Evolutionary conservation across 208 protist genomes (phyloP), one percentile per base, ranked within the genome.

Genomic region (Trypanosoma boissoni): DNA sequence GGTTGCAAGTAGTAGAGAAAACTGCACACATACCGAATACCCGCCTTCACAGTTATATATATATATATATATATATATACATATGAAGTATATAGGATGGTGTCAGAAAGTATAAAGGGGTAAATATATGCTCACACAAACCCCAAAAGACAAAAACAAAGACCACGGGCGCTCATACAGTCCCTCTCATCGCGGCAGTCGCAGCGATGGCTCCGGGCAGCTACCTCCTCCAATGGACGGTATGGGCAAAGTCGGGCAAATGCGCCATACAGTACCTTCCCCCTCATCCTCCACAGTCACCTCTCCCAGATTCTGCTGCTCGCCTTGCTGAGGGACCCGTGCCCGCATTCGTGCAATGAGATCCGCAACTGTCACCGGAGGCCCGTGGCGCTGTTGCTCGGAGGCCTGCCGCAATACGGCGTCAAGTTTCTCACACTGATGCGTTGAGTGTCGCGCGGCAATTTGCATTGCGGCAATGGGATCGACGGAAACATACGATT

Each of bases 181-280:
- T 41, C n/a, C 24, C n/a, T 18, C 4, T 65, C 28, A 65, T 14
- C 50, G 20, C 6, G 54, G 54, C 5, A 69, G 21, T 23, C 28
- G 45, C 24, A 69, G 26, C 1, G 63, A 48, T 16, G 48, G 29
- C 48, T 52, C 53, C 36, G 52, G 63, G 27, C 18, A 56, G 2
- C 56, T 36, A 27, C 55, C 51, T 0, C 55, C 63, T 10, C 63
- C 63, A 56, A 69, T 57, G 27, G 29, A 39, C 12, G 63, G 63
- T 28, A 46, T 5, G 2, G 44, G 55, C 12, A 69, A 29, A 42
- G 27, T 23, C 2, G 54, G 54, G 16, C 43, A 55, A 9, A 62
- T 39, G 2, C n/a, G 24, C 53, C 54, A 68, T 4, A 53, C 21
- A 14, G 46, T n/a, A 9, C 14, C 18, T n/a, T 42, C 52, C 7